Percentiles rank a stretch among this genome's conserved stretches.
These are phyloP conservation scores for Marasmius tenuissimus DNA, from an alignment of 1,284 basidiomycete genomes.

Conservation along the genomic window DNA sequence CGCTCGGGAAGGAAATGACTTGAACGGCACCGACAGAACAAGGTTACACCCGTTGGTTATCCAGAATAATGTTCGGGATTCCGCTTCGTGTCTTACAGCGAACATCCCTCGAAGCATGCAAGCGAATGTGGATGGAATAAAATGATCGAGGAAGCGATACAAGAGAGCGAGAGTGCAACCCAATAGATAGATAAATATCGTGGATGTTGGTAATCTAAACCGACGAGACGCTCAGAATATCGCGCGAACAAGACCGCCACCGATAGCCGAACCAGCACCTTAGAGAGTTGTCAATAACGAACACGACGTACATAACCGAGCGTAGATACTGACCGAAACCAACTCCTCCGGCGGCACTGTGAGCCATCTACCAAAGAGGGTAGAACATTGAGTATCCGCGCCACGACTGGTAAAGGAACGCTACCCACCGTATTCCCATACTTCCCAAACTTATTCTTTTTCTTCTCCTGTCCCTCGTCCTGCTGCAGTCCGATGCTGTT, in stretches of 20 bases:
- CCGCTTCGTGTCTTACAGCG: too few species aligned
- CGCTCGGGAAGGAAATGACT: neutral
- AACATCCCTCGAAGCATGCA: too few species aligned
- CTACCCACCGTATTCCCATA: slow-evolving; percentile 55
- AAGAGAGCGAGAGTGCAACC: neutral
- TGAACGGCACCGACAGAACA: neutral
- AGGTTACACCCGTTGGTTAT: too few species aligned
- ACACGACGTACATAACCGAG: slow-evolving; percentile 15
- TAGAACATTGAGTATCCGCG: slow-evolving; percentile 13
- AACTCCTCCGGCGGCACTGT: slow-evolving; percentile 67
- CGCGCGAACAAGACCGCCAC: slow-evolving; percentile 42
- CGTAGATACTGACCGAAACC: slow-evolving; percentile 54
- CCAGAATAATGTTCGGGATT: too few species aligned
- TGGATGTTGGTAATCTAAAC: neutral
- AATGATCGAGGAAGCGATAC: neutral
- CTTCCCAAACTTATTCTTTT: slow-evolving; percentile 56
- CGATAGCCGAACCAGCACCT: slow-evolving; percentile 46
- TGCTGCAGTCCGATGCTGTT: slow-evolving; percentile 38
- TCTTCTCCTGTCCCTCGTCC: slow-evolving; percentile 39
- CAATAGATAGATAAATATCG: neutral
- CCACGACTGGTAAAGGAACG: too few species aligned
- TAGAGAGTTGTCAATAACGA: neutral
- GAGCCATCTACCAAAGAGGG: slow-evolving; percentile 48
- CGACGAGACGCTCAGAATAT: slow-evolving; percentile 36
- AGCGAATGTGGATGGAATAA: neutral